These are phyloP conservation scores for Hyparrhenia diplandra DNA, from an alignment of 176 grass and related monocot species.

Conservation along the genomic window DNA sequence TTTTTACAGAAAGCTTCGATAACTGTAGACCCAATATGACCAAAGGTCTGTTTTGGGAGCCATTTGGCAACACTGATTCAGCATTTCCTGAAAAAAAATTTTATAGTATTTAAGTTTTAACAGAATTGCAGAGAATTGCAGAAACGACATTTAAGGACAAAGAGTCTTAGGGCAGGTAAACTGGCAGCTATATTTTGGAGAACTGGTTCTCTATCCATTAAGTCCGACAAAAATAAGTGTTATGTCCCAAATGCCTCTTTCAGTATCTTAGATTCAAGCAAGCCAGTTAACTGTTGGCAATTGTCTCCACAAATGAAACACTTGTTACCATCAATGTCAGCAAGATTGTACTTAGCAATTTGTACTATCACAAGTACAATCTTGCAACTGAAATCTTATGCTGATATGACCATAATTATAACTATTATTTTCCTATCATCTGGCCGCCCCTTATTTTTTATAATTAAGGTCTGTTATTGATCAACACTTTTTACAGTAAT, in stretches of 20 bases:
- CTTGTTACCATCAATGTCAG: background rate
- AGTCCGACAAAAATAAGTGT: background rate
- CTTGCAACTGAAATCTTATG: too few species aligned
- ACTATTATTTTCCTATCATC: too few species aligned
- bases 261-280: background rate
- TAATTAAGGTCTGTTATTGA: too few species aligned
- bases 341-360: too few species aligned
- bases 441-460: too few species aligned
- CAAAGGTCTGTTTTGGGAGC: constrained; percentile 43
- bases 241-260: background rate
- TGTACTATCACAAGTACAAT: too few species aligned
- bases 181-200: background rate
- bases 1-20: constrained; percentile 52
- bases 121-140: background rate
- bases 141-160: background rate
- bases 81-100: constrained; percentile 56
- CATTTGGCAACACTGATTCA: constrained; percentile 34
- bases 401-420: too few species aligned
- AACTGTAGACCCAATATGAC: constrained; percentile 70
- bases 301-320: background rate
- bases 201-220: background rate
- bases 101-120: constrained; percentile 21
- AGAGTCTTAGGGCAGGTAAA: background rate
- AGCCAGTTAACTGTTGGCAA: background rate
- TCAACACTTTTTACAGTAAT: background rate